Base-by-base conservation (phyloP, 139 green algal species). In the Chlamydomonas sphaeroides region DNA sequence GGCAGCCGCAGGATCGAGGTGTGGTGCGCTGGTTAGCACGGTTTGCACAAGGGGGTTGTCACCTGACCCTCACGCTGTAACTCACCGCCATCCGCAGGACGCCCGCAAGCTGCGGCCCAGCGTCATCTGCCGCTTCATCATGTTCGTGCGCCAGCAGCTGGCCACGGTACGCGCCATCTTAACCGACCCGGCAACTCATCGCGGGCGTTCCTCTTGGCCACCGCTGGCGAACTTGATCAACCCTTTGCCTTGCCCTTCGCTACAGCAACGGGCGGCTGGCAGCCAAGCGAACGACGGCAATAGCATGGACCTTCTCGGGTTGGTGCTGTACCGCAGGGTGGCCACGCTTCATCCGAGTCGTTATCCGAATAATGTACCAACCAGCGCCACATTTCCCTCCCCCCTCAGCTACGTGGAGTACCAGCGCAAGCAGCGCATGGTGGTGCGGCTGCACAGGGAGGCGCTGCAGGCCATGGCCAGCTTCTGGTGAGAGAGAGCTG, bases 361-460 rank as follows among this genome's bases (percentile, higher is more conserved):
- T n/a, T n/a, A n/a, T n/a, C n/a, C n/a, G n/a, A n/a, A n/a, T n/a
- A n/a, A n/a, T n/a, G n/a, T 4, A 4, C 53, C 11, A 14, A 14
- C 7, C 53, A 14, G 20, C 7, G 15, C 53, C 6, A 28, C 17
- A 30, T 20, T 26, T 33, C 3, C 32, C 18, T 11, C 59, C 59
- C 2, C 56, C 23, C 56, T 26, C 41, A 39, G 67, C 17, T 38
- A 42, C 30, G 35, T 57, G 41, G 67, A 41, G 67, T 38, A 23
- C 42, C 77, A 86, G 57, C 85, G 84, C 68, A 91, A 90, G 84
- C 84, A 88, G 67, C 78, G 70, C 42, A 79, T 89, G 68, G 69
- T 86, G 71, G 25, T 91, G 49, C 63, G 66, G 56, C 86, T 87
- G 35, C 87, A 91, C 84, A 77, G 75, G 25, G 80, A 83, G 3